These are phyloP conservation scores for Pseudocercospora ulei DNA, from an alignment of 2,329 filamentous ascomycete species.

Conservation along the genomic window DNA sequence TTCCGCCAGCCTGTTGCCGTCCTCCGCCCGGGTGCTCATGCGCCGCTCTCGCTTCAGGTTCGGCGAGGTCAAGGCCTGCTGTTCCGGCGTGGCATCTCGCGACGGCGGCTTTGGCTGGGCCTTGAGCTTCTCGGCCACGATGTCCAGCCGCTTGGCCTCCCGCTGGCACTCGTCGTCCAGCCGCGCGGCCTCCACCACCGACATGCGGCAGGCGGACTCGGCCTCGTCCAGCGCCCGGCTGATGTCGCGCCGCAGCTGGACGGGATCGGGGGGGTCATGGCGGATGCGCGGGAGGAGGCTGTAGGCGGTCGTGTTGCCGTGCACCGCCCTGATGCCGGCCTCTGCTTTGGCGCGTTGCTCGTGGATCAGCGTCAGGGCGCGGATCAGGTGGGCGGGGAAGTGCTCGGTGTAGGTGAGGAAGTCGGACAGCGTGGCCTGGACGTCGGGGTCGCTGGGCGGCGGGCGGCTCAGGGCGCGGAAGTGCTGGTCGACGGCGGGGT, in stretches of 20 bases:
- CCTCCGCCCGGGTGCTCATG: slow-evolving; percentile 28
- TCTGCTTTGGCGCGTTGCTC: slow-evolving; percentile 42
- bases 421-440: slow-evolving; percentile 56
- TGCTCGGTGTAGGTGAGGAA: slow-evolving; percentile 62
- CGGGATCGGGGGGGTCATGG: slow-evolving; percentile 45
- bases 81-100: slow-evolving; percentile 48
- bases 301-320: slow-evolving; percentile 43
- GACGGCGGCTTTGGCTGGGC: slow-evolving; percentile 52
- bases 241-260: slow-evolving; percentile 47
- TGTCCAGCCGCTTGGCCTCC: slow-evolving; percentile 46
- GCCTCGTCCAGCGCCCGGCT: slow-evolving; percentile 42
- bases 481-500: slow-evolving; percentile 22
- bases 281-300: slow-evolving; percentile 44
- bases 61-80: slow-evolving; percentile 31
- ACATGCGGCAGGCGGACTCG: slow-evolving; percentile 32
- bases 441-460: slow-evolving; percentile 48
- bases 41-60: slow-evolving; percentile 32
- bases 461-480: slow-evolving; percentile 32
- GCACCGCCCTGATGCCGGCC: slow-evolving; percentile 39
- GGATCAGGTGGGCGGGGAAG: slow-evolving; percentile 55
- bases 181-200: slow-evolving; percentile 31
- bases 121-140: slow-evolving; percentile 53
- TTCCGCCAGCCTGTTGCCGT: slow-evolving; percentile 19
- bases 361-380: slow-evolving; percentile 53
- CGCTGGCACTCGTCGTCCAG: slow-evolving; percentile 32